Base-by-base conservation (phyloP, 805 yeast genomes). In the Candida silvicultrix region DNA sequence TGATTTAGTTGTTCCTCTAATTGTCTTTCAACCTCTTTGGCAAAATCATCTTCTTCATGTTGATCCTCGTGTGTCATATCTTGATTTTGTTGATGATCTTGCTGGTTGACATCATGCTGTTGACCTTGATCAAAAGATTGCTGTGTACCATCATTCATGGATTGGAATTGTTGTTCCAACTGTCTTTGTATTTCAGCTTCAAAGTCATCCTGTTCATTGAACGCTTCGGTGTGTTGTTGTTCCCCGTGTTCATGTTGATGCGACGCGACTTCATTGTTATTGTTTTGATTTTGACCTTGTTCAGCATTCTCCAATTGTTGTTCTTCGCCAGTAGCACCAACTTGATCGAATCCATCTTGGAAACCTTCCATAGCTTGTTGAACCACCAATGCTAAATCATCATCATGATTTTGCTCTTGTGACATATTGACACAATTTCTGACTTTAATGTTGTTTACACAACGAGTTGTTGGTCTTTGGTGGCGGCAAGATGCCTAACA, bases 361-460 rank as follows among this genome's bases (percentile, higher is more conserved):
- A 57, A 42, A 9, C 61, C 55, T 8, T 50, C 49, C 62, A 69
- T 67, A 2, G 74, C 74, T 49, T 61, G 67, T 18, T 69, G 67
- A 4, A 68, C 73, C 16, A 65, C 69, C 19, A 66, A 63, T 19
- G 65, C 72, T 23, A 69, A 48, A 49, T 66, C 70, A 25, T 55
- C 63, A 37, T 64, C 70, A 10, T 50, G 54, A 16, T 52, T 54
- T 25, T 41, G 47, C 7, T 43, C 44, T 31, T 42, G 28, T 14
- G 40, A 23, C 38, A 35, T 35, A 22, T 18, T 38, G 38, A 37
- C 34, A 36, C 23, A 28, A 28, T 28, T 10, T 38, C 45, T 43
- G 41, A 29, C 38, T 41, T 36, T 31, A 14, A 8, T 25, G 35
- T 23, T 38, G 31, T 40, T 15, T 16, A 28, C 12, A 35, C n/a